Conservation (phyloP, 106 monocot species). For the Gastrodia elata region DNA sequence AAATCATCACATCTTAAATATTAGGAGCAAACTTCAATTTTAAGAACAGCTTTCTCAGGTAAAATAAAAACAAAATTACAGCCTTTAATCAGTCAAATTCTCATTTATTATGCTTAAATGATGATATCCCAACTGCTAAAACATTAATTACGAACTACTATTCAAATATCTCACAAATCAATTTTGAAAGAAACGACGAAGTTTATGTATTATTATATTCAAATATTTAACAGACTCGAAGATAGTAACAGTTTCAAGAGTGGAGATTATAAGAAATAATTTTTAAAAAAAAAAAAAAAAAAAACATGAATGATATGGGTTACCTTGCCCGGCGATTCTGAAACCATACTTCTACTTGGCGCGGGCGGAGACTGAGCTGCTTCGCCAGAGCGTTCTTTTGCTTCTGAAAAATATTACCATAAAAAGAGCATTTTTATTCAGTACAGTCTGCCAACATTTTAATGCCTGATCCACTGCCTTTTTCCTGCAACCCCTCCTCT, state of each 20-base stretch:
- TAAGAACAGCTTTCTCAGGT: too few species aligned
- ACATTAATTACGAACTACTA: too few species aligned
- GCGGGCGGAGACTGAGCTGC: constrained; percentile 57
- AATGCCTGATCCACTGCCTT: background rate
- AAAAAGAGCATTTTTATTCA: background rate
- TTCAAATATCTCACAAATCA: too few species aligned
- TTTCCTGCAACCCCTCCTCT: too few species aligned
- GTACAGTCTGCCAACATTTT: background rate
- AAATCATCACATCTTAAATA: too few species aligned
- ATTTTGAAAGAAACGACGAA: too few species aligned
- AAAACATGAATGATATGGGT: background rate
- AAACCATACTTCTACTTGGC: constrained; percentile 74
- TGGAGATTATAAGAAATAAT: background rate
- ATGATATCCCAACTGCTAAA: too few species aligned
- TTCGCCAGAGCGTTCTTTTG: constrained; percentile 57
- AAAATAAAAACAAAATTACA: too few species aligned
- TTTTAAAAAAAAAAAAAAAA: background rate
- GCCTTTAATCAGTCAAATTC: too few species aligned
- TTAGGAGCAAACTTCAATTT: too few species aligned
- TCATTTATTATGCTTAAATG: too few species aligned
- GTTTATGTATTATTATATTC: too few species aligned
- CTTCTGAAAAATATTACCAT: constrained; percentile 42
- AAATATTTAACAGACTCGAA: background rate
- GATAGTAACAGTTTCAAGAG: background rate
- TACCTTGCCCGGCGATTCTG: constrained; percentile 70